Evolutionary conservation across 805 yeast species (phyloP).

Genomic region (Lachancea sp.): DNA sequence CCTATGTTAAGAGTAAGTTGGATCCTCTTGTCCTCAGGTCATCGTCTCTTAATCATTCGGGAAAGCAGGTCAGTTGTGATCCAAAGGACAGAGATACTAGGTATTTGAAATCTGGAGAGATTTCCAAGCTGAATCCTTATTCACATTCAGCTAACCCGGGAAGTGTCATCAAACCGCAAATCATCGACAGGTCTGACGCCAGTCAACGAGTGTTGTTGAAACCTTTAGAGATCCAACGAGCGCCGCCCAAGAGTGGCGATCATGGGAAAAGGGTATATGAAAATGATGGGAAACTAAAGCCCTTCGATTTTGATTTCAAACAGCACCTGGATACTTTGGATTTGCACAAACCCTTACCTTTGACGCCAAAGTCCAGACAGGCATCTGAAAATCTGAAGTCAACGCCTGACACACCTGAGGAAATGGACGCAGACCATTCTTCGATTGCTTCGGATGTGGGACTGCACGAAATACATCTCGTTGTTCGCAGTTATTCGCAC

Average conservation of each 20-base stretch:
- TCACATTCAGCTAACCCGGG: neutral
- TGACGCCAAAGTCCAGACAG: constrained; percentile 15
- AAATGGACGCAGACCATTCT: neutral
- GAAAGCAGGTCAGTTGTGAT: neutral
- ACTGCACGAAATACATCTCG: constrained; percentile 10
- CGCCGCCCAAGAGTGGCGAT: neutral
- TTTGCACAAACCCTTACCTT: constrained; percentile 20
- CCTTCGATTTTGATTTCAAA: constrained; percentile 4
- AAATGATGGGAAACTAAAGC: neutral
- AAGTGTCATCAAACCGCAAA: constrained; percentile 5
- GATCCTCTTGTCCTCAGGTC: constrained; percentile 7
- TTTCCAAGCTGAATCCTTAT: constrained; percentile 2
- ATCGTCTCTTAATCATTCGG: constrained; percentile 2
- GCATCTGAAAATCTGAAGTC: neutral
- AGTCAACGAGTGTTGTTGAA: neutral
- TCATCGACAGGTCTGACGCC: neutral
- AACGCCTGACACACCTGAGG: neutral
- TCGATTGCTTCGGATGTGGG: constrained; percentile 1
- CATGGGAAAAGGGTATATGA: neutral
- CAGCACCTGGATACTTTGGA: constrained; percentile 14
- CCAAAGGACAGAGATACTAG: neutral
- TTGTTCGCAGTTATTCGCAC: constrained; percentile 22
- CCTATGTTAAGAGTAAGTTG: neutral
- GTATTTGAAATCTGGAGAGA: neutral
- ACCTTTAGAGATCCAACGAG: neutral